A percentile compares a stretch with the other conserved stretches of the same genome.
phyloP scores from a whole-genome alignment of 306 rosid species.

The Urtica urens region DNA sequence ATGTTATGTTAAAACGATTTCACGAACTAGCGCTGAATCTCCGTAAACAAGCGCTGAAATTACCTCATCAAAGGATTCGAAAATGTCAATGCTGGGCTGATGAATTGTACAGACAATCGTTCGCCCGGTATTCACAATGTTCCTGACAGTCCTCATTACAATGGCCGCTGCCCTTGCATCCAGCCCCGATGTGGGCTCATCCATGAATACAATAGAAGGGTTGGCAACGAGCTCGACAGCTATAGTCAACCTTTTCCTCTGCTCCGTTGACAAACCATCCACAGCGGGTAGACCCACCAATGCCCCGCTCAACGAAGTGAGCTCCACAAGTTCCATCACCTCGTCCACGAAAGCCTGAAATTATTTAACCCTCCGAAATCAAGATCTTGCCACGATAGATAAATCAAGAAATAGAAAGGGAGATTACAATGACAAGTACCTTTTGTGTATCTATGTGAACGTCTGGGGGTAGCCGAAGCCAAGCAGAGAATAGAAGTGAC shows the following conservation, averaged over 20 bases:
- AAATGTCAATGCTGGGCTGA: slow-evolving; percentile 97
- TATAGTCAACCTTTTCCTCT: slow-evolving; percentile 80
- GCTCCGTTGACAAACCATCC: slow-evolving; percentile 93
- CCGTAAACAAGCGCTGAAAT: not conserved
- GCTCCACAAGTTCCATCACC: slow-evolving; percentile 98
- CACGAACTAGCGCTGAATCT: not conserved
- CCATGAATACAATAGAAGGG: slow-evolving; percentile 95
- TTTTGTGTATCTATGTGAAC: slow-evolving; percentile 66
- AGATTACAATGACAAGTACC: slow-evolving; percentile 49
- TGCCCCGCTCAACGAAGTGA: slow-evolving; percentile 67
- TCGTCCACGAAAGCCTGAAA: slow-evolving; percentile 90
- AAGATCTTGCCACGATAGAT: slow-evolving; percentile 2
- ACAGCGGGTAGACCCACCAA: slow-evolving; percentile 88
- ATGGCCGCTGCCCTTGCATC: slow-evolving; percentile 98
- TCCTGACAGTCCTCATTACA: slow-evolving; percentile 98
- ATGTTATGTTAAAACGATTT: slow-evolving; percentile 16
- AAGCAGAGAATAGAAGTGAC: slow-evolving; percentile 82
- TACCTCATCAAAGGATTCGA: slow-evolving; percentile 99
- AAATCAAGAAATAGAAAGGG: slow-evolving; percentile 4
- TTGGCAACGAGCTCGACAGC: slow-evolving; percentile 94
- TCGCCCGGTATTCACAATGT: slow-evolving; percentile 90
- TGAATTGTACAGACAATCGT: slow-evolving; percentile 97
- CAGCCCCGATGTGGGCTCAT: slow-evolving; percentile 96
- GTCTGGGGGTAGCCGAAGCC: slow-evolving; percentile 86
- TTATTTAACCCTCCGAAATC: slow-evolving; percentile 13